Evolutionary conservation across 2,329 filamentous ascomycete genomes (phyloP).

Genomic region (Talaromyces sp.): DNA sequence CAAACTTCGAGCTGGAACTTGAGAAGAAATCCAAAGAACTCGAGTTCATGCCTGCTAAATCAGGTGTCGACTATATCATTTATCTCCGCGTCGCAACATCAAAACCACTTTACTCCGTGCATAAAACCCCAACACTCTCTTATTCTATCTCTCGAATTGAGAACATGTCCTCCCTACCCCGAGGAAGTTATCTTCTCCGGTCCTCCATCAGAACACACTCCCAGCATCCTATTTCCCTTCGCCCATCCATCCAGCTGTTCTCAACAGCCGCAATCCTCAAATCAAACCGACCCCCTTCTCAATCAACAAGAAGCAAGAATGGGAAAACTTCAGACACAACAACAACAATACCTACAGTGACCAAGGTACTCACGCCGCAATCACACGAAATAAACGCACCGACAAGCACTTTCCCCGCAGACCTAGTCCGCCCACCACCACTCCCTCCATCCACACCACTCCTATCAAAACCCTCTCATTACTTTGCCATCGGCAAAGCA

Average conservation of each 20-base stretch:
- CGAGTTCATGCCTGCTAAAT: no score
- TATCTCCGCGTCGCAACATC: not conserved
- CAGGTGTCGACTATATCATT: not conserved
- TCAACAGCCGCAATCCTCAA: constrained; percentile 20
- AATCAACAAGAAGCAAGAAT: no score
- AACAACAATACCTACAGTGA: constrained; percentile 14
- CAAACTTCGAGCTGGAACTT: no score
- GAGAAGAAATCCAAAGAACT: no score
- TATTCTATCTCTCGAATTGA: not conserved
- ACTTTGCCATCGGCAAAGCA: constrained; percentile 64
- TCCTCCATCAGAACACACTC: not conserved
- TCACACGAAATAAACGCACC: constrained; percentile 67
- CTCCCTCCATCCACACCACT: constrained; percentile 48
- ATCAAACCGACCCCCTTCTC: not conserved
- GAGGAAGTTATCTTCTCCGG: constrained; percentile 10
- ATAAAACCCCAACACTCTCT: not conserved
- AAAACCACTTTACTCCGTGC: not conserved
- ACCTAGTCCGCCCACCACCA: constrained; percentile 64
- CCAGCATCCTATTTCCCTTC: not conserved
- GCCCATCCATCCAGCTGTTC: constrained; percentile 13
- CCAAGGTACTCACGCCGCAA: constrained; percentile 11
- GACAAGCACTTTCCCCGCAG: constrained; percentile 69
- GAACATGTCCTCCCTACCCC: constrained; percentile 16
- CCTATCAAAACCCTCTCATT: constrained; percentile 34
- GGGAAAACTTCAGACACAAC: not conserved